A percentile compares a stretch with the other conserved stretches of the same genome.
These are phyloP conservation scores for Boletus patriciae DNA, from an alignment of 768 basidiomycete species.

Conservation along the genomic window DNA sequence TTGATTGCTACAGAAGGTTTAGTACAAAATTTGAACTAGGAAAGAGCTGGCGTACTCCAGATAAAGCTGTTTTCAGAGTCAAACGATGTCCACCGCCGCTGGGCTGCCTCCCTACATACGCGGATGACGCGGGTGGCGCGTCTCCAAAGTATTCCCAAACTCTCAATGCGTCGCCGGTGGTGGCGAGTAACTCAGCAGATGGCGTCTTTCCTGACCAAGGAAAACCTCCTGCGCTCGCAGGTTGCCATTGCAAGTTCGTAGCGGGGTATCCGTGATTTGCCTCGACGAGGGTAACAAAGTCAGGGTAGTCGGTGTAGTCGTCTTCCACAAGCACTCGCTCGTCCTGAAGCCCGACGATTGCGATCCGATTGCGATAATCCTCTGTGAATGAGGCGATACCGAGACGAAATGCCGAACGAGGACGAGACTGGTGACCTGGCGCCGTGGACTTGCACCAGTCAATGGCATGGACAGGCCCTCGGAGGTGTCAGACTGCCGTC, in stretches of 20 bases:
- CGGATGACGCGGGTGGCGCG: constrained; percentile 52
- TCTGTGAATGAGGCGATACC: constrained; percentile 85
- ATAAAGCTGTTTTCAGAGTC: constrained; percentile 72
- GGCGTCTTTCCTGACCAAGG: constrained; percentile 68
- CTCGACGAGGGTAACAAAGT: constrained; percentile 85
- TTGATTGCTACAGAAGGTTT: constrained; percentile 63
- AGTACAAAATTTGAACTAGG: constrained; percentile 8
- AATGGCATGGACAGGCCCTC: constrained; percentile 83
- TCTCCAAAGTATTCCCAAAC: constrained; percentile 88
- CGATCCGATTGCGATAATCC: constrained; percentile 79
- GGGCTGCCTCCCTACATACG: constrained; percentile 70
- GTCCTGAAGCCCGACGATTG: constrained; percentile 76
- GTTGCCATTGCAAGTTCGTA: constrained; percentile 93
- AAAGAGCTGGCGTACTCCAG: constrained; percentile 59
- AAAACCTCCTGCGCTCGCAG: constrained; percentile 60
- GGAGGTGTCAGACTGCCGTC: constrained; percentile 20
- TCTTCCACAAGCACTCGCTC: constrained; percentile 87
- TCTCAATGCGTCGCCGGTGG: constrained; percentile 89
- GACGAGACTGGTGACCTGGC: constrained; percentile 69
- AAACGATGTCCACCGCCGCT: constrained; percentile 60
- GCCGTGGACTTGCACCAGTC: constrained; percentile 87
- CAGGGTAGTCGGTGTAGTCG: constrained; percentile 77
- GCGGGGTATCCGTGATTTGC: constrained; percentile 90
- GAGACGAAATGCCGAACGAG: constrained; percentile 77
- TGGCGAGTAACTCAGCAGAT: constrained; percentile 81